Percentiles rank a stretch among this genome's conserved stretches.
Evolutionary conservation across 176 grass and related monocot species (phyloP).

Genomic region (Coix lacrymajobi): DNA sequence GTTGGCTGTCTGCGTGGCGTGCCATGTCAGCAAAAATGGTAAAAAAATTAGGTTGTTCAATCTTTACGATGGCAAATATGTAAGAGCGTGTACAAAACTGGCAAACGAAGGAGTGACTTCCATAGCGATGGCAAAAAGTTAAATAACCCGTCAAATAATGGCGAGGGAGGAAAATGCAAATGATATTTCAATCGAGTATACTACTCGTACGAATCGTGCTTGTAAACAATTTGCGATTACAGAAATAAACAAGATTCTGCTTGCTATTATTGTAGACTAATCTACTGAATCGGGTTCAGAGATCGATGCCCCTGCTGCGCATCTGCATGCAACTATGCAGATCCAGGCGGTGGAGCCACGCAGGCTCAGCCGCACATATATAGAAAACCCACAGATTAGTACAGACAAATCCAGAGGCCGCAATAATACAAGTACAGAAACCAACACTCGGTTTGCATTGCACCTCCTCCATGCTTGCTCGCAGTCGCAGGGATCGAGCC

Average conservation of each 20-base stretch:
- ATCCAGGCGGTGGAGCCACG: conserved; percentile 26
- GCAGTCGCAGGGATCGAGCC: not conserved
- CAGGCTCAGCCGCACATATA: not conserved
- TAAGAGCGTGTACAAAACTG: too few species aligned
- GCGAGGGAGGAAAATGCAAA: too few species aligned
- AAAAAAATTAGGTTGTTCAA: too few species aligned
- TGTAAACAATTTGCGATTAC: not conserved
- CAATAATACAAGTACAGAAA: conserved; percentile 18
- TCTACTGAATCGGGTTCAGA: not conserved
- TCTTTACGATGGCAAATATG: too few species aligned
- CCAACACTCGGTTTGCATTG: not conserved
- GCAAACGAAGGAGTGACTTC: too few species aligned
- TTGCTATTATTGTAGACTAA: not conserved
- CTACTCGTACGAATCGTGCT: not conserved
- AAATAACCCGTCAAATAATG: too few species aligned
- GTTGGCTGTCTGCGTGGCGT: too few species aligned
- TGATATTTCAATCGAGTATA: not conserved
- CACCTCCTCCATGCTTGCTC: not conserved
- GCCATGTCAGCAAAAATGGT: too few species aligned
- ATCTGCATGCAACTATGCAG: not conserved
- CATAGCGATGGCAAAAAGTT: too few species aligned
- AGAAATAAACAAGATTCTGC: not conserved
- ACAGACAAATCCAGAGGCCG: conserved; percentile 34
- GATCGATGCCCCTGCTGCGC: conserved; percentile 23
- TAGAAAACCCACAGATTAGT: conserved; percentile 4